A percentile compares a stretch with the other conserved stretches of the same genome.
phyloP scores from a whole-genome alignment of 495 filamentous ascomycete genomes.

The Cryomyces minteri region DNA sequence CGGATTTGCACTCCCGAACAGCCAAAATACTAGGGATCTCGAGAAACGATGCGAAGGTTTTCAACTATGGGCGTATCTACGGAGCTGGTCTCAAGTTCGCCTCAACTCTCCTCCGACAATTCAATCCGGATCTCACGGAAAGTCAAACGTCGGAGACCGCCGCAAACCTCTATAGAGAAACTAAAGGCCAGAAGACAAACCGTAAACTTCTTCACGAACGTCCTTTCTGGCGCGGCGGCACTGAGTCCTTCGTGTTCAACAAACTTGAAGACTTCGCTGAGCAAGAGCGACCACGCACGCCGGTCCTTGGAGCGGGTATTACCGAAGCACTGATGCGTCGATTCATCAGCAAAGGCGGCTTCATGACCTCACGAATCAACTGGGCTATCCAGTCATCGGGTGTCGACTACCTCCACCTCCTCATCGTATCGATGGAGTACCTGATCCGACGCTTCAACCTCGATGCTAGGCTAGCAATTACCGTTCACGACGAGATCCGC shows the following conservation, averaged over 20 bases:
- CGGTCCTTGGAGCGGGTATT: slow-evolving; percentile 89
- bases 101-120: slow-evolving; percentile 72
- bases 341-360: slow-evolving; percentile 75
- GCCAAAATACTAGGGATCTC: slow-evolving; percentile 83
- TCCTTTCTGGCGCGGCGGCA: slow-evolving; percentile 89
- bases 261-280: slow-evolving; percentile 93
- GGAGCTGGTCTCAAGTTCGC: slow-evolving; percentile 91
- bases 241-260: slow-evolving; percentile 97
- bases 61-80: slow-evolving; percentile 98
- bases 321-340: slow-evolving; percentile 84
- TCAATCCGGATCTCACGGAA: slow-evolving; percentile 71
- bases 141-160: slow-evolving; percentile 56
- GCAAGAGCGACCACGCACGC: slow-evolving; percentile 78
- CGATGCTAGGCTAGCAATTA: slow-evolving; percentile 68
- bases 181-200: slow-evolving; percentile 68
- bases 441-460: slow-evolving; percentile 75
- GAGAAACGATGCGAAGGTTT: slow-evolving; percentile 88
- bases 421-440: slow-evolving; percentile 91
- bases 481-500: slow-evolving; percentile 93
- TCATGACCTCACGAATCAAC: slow-evolving; percentile 92
- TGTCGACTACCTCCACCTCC: slow-evolving; percentile 90
- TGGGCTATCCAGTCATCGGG: slow-evolving; percentile 98
- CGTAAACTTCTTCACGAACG: slow-evolving; percentile 48
- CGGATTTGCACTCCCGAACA: slow-evolving; percentile 88
- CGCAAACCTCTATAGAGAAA: slow-evolving; percentile 63